Base-by-base conservation (phyloP, 768 basidiomycete species). In the Lactarius sp. region DNA sequence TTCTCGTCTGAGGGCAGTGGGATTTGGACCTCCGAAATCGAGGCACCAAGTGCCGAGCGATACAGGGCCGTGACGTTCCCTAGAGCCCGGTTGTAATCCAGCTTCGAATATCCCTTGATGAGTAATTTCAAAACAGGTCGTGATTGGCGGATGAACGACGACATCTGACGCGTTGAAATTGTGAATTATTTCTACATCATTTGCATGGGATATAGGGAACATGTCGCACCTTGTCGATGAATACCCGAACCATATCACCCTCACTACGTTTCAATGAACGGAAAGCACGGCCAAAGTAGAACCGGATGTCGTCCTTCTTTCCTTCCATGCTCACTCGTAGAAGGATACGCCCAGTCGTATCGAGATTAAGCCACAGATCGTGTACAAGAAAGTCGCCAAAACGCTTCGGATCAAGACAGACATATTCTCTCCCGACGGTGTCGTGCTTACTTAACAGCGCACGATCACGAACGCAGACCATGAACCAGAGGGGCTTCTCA, bases 251-350 rank as follows among this genome's bases (percentile, higher is more conserved):
- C 96, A 99, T 98, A 70, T 99, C 96, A 27, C 83, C 86, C 72
- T 98, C 94, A 0, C 94, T 92, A 37, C 94, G 80, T 76, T 98
- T 98, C 68, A 99, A 73, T 44, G 87, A 92, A 52, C 96, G 81
- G 81, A 99, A 99, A 3, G 88, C 96, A 37, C 94, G 83, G 33
- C 97, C 97, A 70, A 98, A 99, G 79, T 90, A 95, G 79, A 97
- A 99, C 69, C 91, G 91, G 8, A 94, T 92, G 72, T 99, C 97
- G 69, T 97, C 94, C 75, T 96, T 94, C 80, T 98, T 96, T 58
- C 95, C 94, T 71, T 99, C 97, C 94, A 98, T 97, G 71, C 93
- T 95, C 62, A 98, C 83, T 20, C 97, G 84, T 37, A 97, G 78
- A 42, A 97, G 76, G 55, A 98, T 81, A 39, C 93, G 84, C 5